phyloP scores from a whole-genome alignment of 2,329 filamentous ascomycete genomes.

The Paecilomyces niveus region DNA sequence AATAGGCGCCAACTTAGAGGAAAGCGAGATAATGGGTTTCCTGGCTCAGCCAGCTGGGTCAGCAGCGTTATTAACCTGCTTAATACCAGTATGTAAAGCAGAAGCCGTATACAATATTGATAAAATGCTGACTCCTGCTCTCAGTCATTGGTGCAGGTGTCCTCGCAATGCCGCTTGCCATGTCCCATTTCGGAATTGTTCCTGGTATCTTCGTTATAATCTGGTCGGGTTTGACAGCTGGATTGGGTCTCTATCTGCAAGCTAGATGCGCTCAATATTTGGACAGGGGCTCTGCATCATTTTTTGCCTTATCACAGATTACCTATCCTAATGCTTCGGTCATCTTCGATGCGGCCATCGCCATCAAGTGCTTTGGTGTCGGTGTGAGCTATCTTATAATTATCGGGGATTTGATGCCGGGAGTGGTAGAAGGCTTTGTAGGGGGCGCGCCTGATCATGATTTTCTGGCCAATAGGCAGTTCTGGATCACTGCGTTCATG shows the following conservation, averaged over 20 bases:
- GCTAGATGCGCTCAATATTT: slow-evolving; percentile 88
- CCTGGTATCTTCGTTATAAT: slow-evolving; percentile 77
- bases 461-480: slow-evolving; percentile 82
- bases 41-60: slow-evolving; percentile 75
- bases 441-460: slow-evolving; percentile 54
- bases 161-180: slow-evolving; percentile 88
- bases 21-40: slow-evolving; percentile 61
- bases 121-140: not conserved
- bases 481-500: slow-evolving; percentile 99
- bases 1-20: slow-evolving; percentile 38
- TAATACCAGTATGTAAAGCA: slow-evolving; percentile 67
- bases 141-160: slow-evolving; percentile 88
- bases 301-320: slow-evolving; percentile 93
- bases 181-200: slow-evolving; percentile 91
- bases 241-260: slow-evolving; percentile 92
- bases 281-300: slow-evolving; percentile 79
- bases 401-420: slow-evolving; percentile 96
- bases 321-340: slow-evolving; percentile 96
- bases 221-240: slow-evolving; percentile 83
- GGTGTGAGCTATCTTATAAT: slow-evolving; percentile 98
- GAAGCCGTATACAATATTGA: not conserved
- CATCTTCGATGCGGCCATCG: slow-evolving; percentile 90
- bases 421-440: slow-evolving; percentile 77
- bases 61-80: slow-evolving; percentile 93
- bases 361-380: slow-evolving; percentile 96